Conservation (phyloP, 495 filamentous ascomycete species). For the Lasiosphaeris hirsuta region DNA sequence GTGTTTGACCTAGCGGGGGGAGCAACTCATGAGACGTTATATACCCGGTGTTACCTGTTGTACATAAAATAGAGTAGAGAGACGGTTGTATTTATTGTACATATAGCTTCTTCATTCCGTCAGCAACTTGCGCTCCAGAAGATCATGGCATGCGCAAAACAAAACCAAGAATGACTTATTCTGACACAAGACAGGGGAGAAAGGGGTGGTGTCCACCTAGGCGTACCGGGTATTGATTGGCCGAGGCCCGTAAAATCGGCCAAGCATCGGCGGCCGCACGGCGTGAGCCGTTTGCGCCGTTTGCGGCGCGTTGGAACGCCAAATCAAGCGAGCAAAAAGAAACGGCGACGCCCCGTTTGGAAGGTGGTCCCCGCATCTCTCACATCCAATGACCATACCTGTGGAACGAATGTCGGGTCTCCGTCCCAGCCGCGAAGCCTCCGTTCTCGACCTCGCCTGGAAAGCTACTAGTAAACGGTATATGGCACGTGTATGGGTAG, state of each 20-base stretch:
- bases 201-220: too few species aligned
- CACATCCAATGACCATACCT: background rate
- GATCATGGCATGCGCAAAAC: background rate
- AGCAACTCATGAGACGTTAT: background rate
- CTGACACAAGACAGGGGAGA: background rate
- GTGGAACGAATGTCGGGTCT: too few species aligned
- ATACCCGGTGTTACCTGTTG: background rate
- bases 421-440: too few species aligned
- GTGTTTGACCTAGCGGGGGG: background rate
- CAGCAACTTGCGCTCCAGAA: too few species aligned
- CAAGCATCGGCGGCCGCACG: background rate
- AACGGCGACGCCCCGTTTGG: background rate
- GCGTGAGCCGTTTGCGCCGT: background rate
- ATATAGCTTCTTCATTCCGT: too few species aligned
- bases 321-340: background rate
- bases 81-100: too few species aligned
- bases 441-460: too few species aligned
- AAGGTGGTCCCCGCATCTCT: background rate
- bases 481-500: too few species aligned
- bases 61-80: background rate
- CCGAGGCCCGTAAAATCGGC: background rate
- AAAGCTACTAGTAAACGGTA: too few species aligned
- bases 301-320: background rate
- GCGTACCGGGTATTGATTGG: background rate
- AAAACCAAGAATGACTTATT: background rate